These are phyloP conservation scores for Backusella parvicylindrica DNA, from an alignment of 192 early-diverging fungal genomes.

Conservation along the genomic window DNA sequence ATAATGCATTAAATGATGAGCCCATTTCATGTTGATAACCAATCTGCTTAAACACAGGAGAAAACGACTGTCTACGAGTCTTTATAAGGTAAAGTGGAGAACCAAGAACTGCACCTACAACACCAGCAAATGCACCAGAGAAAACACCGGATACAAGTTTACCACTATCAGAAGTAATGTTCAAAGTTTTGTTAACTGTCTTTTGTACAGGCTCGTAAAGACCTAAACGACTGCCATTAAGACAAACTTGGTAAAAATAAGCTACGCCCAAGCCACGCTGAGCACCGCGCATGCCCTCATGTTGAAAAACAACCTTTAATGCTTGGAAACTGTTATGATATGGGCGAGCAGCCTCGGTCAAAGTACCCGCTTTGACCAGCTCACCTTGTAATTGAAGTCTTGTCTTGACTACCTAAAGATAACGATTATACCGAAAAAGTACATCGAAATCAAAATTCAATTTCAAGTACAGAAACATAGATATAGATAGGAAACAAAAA, in stretches of 20 bases:
- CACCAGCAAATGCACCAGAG: conserved; percentile 52
- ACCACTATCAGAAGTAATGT: conserved; percentile 64
- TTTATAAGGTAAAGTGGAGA: conserved; percentile 92
- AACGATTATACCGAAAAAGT: background rate
- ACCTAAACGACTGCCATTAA: conserved; percentile 92
- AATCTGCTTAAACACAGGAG: conserved; percentile 57
- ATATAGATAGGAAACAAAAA: background rate
- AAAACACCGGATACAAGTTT: conserved; percentile 40
- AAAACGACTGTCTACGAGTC: conserved; percentile 79
- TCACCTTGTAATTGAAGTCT: conserved; percentile 94
- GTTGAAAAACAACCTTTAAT: conserved; percentile 67
- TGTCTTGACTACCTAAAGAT: conserved; percentile 82
- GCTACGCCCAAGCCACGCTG: conserved; percentile 86
- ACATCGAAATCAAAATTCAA: background rate
- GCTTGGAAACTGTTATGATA: conserved; percentile 81
- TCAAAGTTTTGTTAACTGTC: conserved; percentile 43
- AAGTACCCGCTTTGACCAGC: conserved; percentile 49
- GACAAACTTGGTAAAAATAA: conserved; percentile 87
- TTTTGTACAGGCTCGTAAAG: conserved; percentile 84
- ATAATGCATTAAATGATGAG: conserved; percentile 61
- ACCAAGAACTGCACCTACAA: conserved; percentile 76
- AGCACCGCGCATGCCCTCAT: conserved; percentile 83
- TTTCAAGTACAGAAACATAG: conserved; percentile 7
- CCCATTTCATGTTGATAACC: conserved; percentile 86
- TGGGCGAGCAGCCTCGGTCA: conserved; percentile 39